Evolutionary conservation across 805 yeast genomes (phyloP).

Genomic region (Metschnikowia kofuensis): DNA sequence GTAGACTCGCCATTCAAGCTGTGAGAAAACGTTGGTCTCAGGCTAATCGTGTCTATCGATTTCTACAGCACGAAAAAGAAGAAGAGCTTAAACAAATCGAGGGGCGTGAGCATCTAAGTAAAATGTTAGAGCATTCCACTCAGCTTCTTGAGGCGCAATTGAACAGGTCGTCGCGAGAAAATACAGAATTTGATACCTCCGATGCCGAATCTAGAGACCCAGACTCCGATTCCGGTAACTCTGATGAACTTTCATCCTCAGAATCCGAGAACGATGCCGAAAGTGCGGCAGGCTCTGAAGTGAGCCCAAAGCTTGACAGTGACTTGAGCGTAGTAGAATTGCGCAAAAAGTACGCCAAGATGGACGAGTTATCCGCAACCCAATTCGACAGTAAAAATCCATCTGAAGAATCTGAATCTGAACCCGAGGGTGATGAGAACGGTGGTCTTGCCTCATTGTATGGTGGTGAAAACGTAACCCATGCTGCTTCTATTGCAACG

Average conservation of each 20-base stretch:
- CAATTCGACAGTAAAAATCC: constrained; percentile 19
- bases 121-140: constrained; percentile 88
- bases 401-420: constrained; percentile 11
- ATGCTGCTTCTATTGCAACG: background rate
- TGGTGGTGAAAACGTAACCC: constrained; percentile 16
- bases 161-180: constrained; percentile 32
- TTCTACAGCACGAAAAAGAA: constrained; percentile 69
- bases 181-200: constrained; percentile 25
- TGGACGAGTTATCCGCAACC: constrained; percentile 21
- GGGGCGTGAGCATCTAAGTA: constrained; percentile 83
- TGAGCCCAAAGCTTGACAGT: constrained; percentile 37
- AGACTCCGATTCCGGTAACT: constrained; percentile 15
- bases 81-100: constrained; percentile 76
- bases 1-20: constrained; percentile 77
- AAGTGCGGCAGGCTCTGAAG: background rate
- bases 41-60: constrained; percentile 78
- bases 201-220: constrained; percentile 21
- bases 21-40: constrained; percentile 88
- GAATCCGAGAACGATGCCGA: constrained; percentile 15
- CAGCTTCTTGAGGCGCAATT: constrained; percentile 84
- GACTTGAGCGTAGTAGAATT: constrained; percentile 55
- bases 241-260: constrained; percentile 20
- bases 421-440: background rate
- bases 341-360: constrained; percentile 50
- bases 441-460: constrained; percentile 33